Evolutionary conservation across 176 grass and related monocot genomes (phyloP), one percentile per base, ranked within the genome.

Genomic region (Zea mays): DNA sequence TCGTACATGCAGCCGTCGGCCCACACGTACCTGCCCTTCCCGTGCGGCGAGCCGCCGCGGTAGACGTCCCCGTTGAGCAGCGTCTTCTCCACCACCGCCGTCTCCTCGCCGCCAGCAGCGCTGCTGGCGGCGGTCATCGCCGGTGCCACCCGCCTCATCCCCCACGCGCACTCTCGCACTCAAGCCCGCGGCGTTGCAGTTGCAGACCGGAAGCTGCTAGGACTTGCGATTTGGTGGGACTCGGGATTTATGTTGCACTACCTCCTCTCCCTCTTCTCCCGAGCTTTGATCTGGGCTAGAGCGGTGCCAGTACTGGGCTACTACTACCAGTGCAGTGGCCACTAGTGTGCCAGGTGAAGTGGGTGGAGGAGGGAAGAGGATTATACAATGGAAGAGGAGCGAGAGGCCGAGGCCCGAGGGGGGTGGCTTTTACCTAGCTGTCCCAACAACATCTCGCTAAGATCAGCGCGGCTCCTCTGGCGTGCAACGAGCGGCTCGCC

Each of bases 1-100:
- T 94, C 92, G 67, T 94, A 92, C 96, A 92, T 92, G 87, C 95
- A 92, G 78, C 92, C 95, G 59, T 94, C 95, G 13, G 85, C 71
- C 86, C 95, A 91, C 41, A 92, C 59, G 78, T 98, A 98, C 87
- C 94, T 98, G 50, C 95, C 95, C 78, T 82, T 71, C 5, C 91
- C 95, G 27, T 94, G 95, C 41, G 95, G 89, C n/a, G 92, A 74
- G 13, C 83, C 85, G 2, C 91, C 95, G 13, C 69, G 43, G 80
- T 98, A 98, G 2, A 95, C 77, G 27, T 95, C 96, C 5, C 96
- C 96, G 40, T 95, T 98, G 34, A 81, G 80, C 19, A 98, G 78
- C 70, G 81, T 37, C 84, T 95, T 99, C 90, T 99, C 96, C 72
- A 90, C 90, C 38, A 88, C 62, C 71, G 57, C 81, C 6, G 81